Evolutionary conservation across 306 rosid species (phyloP).

Genomic region (Cajanus cajan): DNA sequence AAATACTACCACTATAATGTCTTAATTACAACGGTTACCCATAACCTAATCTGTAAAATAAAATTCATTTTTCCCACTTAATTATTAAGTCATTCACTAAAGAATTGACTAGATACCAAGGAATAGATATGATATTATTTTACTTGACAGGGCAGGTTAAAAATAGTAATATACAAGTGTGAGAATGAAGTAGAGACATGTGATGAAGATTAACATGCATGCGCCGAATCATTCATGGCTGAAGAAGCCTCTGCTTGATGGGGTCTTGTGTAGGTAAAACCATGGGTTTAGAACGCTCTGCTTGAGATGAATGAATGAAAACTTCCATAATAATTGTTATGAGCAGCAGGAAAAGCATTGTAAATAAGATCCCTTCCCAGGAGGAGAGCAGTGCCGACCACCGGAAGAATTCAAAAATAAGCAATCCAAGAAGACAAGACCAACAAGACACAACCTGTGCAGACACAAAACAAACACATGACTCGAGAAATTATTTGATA

Average conservation of each 20-base stretch:
- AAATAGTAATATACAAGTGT: neutral
- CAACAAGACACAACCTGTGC: conserved; percentile 62
- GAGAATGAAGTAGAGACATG: neutral
- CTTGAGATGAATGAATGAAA: conserved; percentile 63
- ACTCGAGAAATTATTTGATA: neutral
- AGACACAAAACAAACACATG: neutral
- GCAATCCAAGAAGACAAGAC: conserved; percentile 48
- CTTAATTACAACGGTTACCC: too few relatives aligned
- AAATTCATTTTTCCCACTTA: too few relatives aligned
- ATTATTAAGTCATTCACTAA: too few relatives aligned
- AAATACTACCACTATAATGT: too few relatives aligned
- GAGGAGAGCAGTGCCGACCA: conserved; percentile 65
- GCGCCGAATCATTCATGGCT: conserved; percentile 18
- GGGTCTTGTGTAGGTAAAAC: conserved; percentile 46
- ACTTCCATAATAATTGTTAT: conserved; percentile 59
- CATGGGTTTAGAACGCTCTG: conserved; percentile 47
- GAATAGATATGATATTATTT: neutral
- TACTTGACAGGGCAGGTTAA: neutral
- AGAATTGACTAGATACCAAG: neutral
- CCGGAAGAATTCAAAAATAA: conserved; percentile 33
- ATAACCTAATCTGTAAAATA: too few relatives aligned
- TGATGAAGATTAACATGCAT: neutral
- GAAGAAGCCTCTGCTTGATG: conserved; percentile 47
- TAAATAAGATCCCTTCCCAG: conserved; percentile 62
- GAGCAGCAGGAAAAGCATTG: conserved; percentile 45